Base-by-base conservation (phyloP, 495 filamentous ascomycete species). In the Podospora pseudoanserina region DNA sequence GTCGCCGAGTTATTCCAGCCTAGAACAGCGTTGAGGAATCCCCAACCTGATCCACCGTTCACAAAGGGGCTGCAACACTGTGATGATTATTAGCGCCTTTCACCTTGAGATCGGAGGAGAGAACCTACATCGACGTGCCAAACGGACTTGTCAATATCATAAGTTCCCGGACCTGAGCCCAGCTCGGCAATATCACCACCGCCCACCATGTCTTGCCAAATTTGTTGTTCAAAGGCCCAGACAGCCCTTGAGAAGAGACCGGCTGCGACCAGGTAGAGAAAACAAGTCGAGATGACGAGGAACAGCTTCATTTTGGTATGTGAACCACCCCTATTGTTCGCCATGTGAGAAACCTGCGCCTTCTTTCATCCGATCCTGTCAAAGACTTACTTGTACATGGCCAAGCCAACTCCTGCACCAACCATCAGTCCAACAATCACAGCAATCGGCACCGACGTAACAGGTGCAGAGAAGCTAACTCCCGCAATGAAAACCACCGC, bases 1-100 rank as follows among this genome's bases (percentile, higher is more conserved):
- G 92, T 94, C 1, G 92, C 94, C 0, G 91, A 91, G 78, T 97
- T 97, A 67, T 88, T 86, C 94, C 94, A 97, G 26, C 94, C 94
- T 9, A 92, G 76, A 62, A 88, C 79, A 19, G 91, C 88, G 69
- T 94, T 96, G 83, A 97, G 96, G 74, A 97, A 86, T 58, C 92
- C 93, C 94, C 94, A 97, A 27, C 92, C 92, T 58, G 86, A 87
- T 19, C 91, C 92, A 39, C 91, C 91, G 64, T 88, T 87, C 18
- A 90, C 60, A 23, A 82, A 77, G 0, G 93, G 88, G 65, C 85
- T 94, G 77, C 92, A 96, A 81, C 91, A 96, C 87, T 90, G 65
- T 23, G 28, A 9, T 16, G 49, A 20, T 27, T 75, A 30, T 23
- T 16, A 18, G 5, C 54, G 16, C 6, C 18, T 54, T n/a, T 23